Evolutionary conservation across 768 basidiomycete genomes (phyloP), one percentile per base, ranked within the genome.

Genomic region (Cubamyces lactineus): DNA sequence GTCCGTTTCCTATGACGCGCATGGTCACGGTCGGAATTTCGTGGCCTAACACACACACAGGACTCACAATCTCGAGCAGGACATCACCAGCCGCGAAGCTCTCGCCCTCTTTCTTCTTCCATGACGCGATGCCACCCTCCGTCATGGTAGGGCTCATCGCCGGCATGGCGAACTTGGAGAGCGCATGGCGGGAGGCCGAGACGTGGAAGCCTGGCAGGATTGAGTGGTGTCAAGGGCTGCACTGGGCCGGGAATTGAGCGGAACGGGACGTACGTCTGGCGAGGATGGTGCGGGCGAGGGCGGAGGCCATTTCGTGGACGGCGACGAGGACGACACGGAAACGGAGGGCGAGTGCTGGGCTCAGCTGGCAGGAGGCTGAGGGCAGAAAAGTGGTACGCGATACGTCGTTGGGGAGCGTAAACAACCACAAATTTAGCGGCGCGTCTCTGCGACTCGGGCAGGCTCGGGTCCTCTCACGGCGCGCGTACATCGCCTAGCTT

Each of bases 101-200:
- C 69, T 98, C 96, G 58, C 97, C 97, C 75, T 98, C 96, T 76
- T 89, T 89, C 80, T 92, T 91, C 84, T 98, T 98, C 96, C 97
- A 99, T 34, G 84, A 83, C 48, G 96, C 92, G 74, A 99, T 97
- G 65, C 96, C 97, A 65, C 97, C 97, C 80, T 98, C 97, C 3
- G 95, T 95, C 97, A 99, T 99, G 60, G 97, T 99, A 34, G 97
- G 97, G 65, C 94, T 96, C 96, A 98, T 99, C 68, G 97, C 95
- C 60, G 95, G 96, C 94, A 97, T 96, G 65, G 87, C 81, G 79
- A 98, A 96, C 74, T 87, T 92, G 62, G 91, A 80, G 67, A 98
- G 83, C 41, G 89, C 95, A 78, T 82, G 78, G 69, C 90, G 79
- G 64, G 86, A 84, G 57, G 88, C 83, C 30, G 96, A 95, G 70